A percentile compares a stretch with the other conserved stretches of the same genome.
Conservation (phyloP, 768 basidiomycete species). For the Mycena albidolilacea region DNA sequence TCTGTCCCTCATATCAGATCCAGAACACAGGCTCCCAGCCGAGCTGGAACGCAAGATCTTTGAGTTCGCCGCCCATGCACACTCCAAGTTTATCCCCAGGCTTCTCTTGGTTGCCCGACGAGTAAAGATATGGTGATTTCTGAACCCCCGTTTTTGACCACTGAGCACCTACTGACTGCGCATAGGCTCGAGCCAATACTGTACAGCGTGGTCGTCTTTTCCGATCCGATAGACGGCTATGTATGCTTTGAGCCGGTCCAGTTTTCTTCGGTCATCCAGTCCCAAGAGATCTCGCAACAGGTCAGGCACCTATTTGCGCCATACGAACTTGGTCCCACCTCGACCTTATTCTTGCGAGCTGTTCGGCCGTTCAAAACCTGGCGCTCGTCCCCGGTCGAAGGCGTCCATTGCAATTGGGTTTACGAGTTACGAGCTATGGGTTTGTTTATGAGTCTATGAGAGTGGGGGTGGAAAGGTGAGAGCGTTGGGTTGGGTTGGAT, state of each 20-base stretch:
- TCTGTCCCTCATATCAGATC: neutral
- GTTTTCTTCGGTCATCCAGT: neutral
- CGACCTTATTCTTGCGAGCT: neutral
- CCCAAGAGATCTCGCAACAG: conserved; percentile 8
- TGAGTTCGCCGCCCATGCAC: neutral
- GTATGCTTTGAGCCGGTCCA: neutral
- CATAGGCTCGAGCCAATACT: conserved; percentile 6
- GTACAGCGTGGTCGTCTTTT: conserved; percentile 18
- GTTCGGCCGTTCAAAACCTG: neutral
- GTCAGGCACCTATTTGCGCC: neutral
- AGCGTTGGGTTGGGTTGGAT: no score
- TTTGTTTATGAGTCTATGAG: no score
- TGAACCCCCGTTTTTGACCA: neutral
- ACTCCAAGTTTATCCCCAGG: conserved; percentile 14
- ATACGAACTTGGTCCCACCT: neutral
- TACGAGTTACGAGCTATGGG: no score
- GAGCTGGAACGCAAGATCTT: conserved; percentile 19
- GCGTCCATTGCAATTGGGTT: no score
- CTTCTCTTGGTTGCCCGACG: conserved; percentile 15
- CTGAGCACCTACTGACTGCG: neutral
- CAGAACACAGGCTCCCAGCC: neutral
- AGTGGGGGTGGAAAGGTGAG: no score
- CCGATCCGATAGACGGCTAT: neutral
- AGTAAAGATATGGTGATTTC: conserved; percentile 6
- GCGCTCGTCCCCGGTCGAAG: neutral